Evolutionary conservation across 2,329 filamentous ascomycete genomes (phyloP), one percentile per base, ranked within the genome.

Genomic region (Didymella keratinophila): DNA sequence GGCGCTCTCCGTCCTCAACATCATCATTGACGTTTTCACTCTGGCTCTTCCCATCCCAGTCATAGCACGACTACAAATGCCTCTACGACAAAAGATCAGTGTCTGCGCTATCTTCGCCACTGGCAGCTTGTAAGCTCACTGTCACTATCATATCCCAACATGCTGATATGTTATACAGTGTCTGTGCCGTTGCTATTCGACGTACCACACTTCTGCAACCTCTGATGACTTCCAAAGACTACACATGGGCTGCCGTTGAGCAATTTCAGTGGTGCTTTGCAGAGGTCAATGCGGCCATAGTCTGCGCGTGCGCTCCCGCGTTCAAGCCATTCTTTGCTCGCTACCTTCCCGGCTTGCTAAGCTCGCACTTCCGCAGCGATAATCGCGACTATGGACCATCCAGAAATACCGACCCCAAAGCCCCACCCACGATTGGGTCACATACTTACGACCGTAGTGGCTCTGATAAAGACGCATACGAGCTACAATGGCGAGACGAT

Each of bases 221-320:
- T 16, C 11, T 52, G 11, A 46, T 52, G 50, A 43, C 4, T 12
- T 52, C 30, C 3, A 46, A 12, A 23, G 41, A 52, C n/a, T 52
- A 52, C 23, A 52, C 50, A 6, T 63, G 58, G 61, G 54, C 28
- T 21, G 54, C 58, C 7, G 58, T 61, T 21, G 47, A 61, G 20
- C 58, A 63, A 11, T 63, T 61, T 14, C 37, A 63, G n/a, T 63
- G 61, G 54, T 58, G 39, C 16, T 61, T 63, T 42, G 51, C 39
- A 2, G 61, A 63, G 56, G 61, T 61, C 37, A 56, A 63, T 25
- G 37, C 21, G 8, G 54, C 41, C n/a, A 52, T 63, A 36, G 20
- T 53, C 2, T 63, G 58, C 23, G 51, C 61, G 4, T 58, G 30
- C 36, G 51, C 50, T 12, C 53, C 54, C 16, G 58, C 51, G 16